Percentiles rank a stretch among this genome's conserved stretches.
phyloP scores from a whole-genome alignment of 2,329 filamentous ascomycete genomes.

The Purpureocillium lavendulum region DNA sequence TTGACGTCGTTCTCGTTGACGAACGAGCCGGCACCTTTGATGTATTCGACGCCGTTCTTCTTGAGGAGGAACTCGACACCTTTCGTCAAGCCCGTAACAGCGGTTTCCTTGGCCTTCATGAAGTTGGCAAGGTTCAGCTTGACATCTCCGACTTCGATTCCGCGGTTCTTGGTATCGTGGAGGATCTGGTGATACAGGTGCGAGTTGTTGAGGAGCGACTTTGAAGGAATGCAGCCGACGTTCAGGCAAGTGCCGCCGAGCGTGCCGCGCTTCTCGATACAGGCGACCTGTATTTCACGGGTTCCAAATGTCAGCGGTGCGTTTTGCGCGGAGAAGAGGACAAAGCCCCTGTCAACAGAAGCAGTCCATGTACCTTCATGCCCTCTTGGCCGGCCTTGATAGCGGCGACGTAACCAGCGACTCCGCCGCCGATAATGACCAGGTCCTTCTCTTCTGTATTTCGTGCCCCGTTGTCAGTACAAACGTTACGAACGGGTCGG shows the following conservation, averaged over 20 bases:
- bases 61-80: conserved; percentile 97
- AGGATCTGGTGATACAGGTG: conserved; percentile 95
- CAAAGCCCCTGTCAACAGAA: no score
- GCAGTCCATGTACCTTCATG: conserved; percentile 70
- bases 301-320: no score
- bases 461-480: background rate
- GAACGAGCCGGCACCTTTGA: conserved; percentile 88
- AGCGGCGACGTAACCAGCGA: conserved; percentile 95
- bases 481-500: no score
- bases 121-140: conserved; percentile 91
- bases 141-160: conserved; percentile 95
- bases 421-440: conserved; percentile 95
- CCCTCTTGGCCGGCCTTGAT: conserved; percentile 99
- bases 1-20: conserved; percentile 85
- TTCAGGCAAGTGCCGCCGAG: conserved; percentile 97
- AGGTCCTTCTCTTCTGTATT: conserved; percentile 82
- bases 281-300: conserved; percentile 80
- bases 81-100: conserved; percentile 84
- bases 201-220: conserved; percentile 99
- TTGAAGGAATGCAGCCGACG: conserved; percentile 98
- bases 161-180: conserved; percentile 93
- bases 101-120: conserved; percentile 98
- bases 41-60: conserved; percentile 98
- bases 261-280: conserved; percentile 94
- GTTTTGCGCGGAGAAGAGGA: no score